These are phyloP conservation scores for Laetiporus sulphureus DNA, from an alignment of 1,284 basidiomycete genomes.

Conservation along the genomic window DNA sequence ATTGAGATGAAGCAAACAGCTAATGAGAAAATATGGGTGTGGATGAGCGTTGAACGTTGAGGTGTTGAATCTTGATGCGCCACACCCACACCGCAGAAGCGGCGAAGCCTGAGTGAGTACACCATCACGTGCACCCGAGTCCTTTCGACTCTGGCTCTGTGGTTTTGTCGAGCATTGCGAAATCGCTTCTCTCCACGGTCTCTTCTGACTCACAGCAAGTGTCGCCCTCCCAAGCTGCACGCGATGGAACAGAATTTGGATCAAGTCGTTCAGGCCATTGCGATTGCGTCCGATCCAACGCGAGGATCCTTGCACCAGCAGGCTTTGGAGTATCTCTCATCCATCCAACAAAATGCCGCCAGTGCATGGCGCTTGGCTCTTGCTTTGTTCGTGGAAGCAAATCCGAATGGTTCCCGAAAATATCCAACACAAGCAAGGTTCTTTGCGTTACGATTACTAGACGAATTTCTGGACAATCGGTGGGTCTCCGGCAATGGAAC, in stretches of 20 bases:
- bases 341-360: constrained; percentile 67
- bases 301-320: constrained; percentile 67
- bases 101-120: too few species aligned
- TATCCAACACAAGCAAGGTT: constrained; percentile 75
- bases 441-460: constrained; percentile 80
- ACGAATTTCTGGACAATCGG: constrained; percentile 83
- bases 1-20: too few species aligned
- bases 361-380: constrained; percentile 79
- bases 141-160: too few species aligned
- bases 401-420: constrained; percentile 51
- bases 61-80: too few species aligned
- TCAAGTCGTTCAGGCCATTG: constrained; percentile 76
- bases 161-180: not conserved
- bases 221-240: not conserved
- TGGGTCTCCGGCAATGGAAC: constrained; percentile 47
- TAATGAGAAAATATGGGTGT: too few species aligned
- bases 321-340: constrained; percentile 76
- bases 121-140: not conserved
- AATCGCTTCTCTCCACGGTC: not conserved
- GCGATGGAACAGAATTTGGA: constrained; percentile 68
- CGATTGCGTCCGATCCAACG: constrained; percentile 76
- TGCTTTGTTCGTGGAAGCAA: constrained; percentile 61
- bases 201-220: not conserved
- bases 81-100: too few species aligned
- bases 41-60: too few species aligned